phyloP scores from a whole-genome alignment of 768 basidiomycete genomes.

The Panaeolus cyanescens region DNA sequence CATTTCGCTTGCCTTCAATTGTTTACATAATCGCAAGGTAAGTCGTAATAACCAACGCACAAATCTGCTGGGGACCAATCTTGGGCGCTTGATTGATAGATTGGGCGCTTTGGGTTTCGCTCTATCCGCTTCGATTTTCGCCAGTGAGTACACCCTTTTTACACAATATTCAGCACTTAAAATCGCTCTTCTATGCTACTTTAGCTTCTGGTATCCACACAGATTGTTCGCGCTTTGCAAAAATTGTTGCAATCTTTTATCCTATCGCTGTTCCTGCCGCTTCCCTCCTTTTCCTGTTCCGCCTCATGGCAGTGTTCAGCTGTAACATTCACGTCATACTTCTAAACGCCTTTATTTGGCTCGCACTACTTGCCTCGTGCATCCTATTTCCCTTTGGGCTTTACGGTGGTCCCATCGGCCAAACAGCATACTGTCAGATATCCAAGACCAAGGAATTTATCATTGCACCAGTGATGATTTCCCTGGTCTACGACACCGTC shows the following conservation, averaged over 20 bases:
- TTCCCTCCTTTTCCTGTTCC: conserved; percentile 30
- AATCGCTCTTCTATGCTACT: too few species aligned
- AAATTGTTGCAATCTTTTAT: conserved; percentile 14
- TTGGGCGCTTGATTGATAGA: neutral
- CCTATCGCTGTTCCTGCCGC: conserved; percentile 22
- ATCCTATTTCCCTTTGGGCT: conserved; percentile 25
- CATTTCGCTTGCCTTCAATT: neutral
- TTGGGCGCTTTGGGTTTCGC: neutral
- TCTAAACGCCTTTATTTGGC: conserved; percentile 31
- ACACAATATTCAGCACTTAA: too few species aligned
- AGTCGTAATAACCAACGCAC: neutral
- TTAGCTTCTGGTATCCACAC: neutral
- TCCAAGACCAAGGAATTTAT: conserved; percentile 4
- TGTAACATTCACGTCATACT: conserved; percentile 18
- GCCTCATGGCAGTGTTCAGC: conserved; percentile 26
- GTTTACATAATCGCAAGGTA: neutral
- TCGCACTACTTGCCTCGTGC: conserved; percentile 25
- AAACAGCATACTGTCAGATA: conserved; percentile 27
- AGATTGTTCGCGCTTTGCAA: conserved; percentile 5
- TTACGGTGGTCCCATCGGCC: conserved; percentile 17
- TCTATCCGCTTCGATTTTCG: neutral
- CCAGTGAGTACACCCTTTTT: neutral
- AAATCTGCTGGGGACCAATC: neutral
- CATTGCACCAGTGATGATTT: too few species aligned
- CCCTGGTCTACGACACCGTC: conserved; percentile 25